Conservation (phyloP, 257 asterid species). For the Osmanthus fragrans region DNA sequence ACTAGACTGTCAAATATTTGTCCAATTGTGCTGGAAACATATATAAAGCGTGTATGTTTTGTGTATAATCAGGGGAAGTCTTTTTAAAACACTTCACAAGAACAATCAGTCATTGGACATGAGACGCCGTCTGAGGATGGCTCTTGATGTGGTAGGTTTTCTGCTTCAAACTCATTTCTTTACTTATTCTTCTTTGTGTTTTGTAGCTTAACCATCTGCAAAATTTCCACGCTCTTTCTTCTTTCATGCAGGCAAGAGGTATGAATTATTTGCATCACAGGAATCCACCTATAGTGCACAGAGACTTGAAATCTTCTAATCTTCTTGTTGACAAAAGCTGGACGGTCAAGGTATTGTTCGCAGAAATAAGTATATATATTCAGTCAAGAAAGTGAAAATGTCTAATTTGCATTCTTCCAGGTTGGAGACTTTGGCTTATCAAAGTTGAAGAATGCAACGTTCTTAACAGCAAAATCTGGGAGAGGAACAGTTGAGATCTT, state of each 20-base stretch:
- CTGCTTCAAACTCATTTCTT: slow-evolving; percentile 12
- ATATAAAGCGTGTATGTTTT: neutral
- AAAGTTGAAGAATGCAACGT: slow-evolving; percentile 55
- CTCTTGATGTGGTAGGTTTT: slow-evolving; percentile 67
- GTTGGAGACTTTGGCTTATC: slow-evolving; percentile 91
- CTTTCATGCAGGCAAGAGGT: slow-evolving; percentile 65
- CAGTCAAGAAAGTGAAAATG: neutral
- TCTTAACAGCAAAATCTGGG: slow-evolving; percentile 61
- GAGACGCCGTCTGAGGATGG: slow-evolving; percentile 68
- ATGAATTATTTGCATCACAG: slow-evolving; percentile 77
- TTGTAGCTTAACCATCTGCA: neutral
- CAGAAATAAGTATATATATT: neutral
- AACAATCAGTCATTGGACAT: slow-evolving; percentile 56
- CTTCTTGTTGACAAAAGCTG: slow-evolving; percentile 78
- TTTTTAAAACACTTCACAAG: slow-evolving; percentile 61
- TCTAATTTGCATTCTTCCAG: slow-evolving; percentile 29
- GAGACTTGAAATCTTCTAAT: slow-evolving; percentile 83
- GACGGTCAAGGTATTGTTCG: slow-evolving; percentile 62
- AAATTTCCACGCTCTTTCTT: slow-evolving; percentile 8
- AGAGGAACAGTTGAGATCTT: slow-evolving; percentile 67
- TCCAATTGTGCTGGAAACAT: neutral
- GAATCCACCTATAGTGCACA: slow-evolving; percentile 76
- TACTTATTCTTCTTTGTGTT: neutral
- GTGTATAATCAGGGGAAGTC: slow-evolving; percentile 69
- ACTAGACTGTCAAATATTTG: neutral